Conservation (phyloP, 2,329 filamentous ascomycete species). For the Alternaria panax region DNA sequence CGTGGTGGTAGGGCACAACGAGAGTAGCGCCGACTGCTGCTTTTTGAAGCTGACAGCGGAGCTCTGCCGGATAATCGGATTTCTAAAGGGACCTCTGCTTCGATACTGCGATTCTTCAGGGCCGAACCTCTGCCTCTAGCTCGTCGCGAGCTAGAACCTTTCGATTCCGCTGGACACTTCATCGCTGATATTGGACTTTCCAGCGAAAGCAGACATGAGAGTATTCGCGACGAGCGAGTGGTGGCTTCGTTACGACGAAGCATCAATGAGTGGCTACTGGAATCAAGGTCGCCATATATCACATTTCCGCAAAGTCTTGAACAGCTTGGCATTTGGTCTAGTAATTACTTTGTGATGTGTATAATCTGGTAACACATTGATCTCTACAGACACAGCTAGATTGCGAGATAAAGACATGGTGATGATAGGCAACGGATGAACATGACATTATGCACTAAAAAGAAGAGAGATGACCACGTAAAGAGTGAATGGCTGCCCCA, state of each 20-base stretch:
- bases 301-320: background rate
- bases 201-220: background rate
- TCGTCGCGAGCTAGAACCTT: background rate
- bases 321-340: background rate
- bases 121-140: constrained; percentile 21
- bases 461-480: constrained; percentile 38
- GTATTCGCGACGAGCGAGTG: background rate
- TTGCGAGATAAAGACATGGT: constrained; percentile 11
- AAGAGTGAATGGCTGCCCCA: constrained; percentile 48
- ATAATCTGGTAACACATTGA: background rate
- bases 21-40: constrained; percentile 21
- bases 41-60: constrained; percentile 24
- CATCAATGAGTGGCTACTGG: fast-evolving
- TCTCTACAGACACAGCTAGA: background rate
- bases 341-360: background rate
- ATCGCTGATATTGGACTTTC: background rate
- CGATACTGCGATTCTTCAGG: background rate
- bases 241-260: background rate
- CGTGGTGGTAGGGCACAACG: background rate
- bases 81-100: constrained; percentile 29
- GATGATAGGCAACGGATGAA: constrained; percentile 47
- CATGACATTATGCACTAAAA: constrained; percentile 43
- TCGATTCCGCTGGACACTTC: background rate
- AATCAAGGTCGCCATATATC: background rate
- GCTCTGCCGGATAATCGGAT: constrained; percentile 29